These are phyloP conservation scores for Clohesyomyces aquaticus DNA, from an alignment of 495 filamentous ascomycete genomes.

Conservation along the genomic window DNA sequence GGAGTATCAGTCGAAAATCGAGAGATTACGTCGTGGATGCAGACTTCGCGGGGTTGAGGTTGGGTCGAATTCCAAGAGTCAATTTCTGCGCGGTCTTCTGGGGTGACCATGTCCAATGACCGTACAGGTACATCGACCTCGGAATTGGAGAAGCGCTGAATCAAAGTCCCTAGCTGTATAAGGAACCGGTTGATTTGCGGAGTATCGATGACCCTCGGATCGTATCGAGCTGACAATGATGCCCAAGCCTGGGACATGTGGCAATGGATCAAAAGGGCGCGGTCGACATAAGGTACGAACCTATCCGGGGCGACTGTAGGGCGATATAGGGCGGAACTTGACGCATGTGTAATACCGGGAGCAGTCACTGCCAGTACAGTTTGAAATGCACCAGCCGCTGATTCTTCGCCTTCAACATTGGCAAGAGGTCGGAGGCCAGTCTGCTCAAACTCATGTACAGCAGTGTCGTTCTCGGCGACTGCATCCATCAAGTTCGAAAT, in stretches of 20 bases:
- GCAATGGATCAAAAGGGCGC: background rate
- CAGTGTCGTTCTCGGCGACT: background rate
- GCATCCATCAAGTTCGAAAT: background rate
- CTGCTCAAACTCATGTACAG: background rate
- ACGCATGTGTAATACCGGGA: background rate
- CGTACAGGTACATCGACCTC: background rate
- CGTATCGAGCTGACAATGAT: background rate
- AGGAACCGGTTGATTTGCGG: background rate
- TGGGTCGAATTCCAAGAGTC: background rate
- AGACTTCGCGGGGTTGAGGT: background rate
- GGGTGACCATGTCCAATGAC: background rate
- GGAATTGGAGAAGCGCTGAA: background rate
- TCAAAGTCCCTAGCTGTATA: background rate
- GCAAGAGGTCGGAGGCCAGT: background rate
- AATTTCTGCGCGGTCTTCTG: constrained; percentile 1
- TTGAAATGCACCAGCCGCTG: background rate
- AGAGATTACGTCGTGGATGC: constrained; percentile 1
- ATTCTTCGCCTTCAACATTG: constrained; percentile 1
- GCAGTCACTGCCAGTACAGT: background rate
- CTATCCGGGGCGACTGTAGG: background rate
- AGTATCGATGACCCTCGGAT: constrained; percentile 1
- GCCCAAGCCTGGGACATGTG: background rate
- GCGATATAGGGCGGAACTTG: background rate
- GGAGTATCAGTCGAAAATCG: background rate
- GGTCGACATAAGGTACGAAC: background rate